Conservation (phyloP, 2,329 filamentous ascomycete genomes). For the Neofusicoccum kwambonambiense region DNA sequence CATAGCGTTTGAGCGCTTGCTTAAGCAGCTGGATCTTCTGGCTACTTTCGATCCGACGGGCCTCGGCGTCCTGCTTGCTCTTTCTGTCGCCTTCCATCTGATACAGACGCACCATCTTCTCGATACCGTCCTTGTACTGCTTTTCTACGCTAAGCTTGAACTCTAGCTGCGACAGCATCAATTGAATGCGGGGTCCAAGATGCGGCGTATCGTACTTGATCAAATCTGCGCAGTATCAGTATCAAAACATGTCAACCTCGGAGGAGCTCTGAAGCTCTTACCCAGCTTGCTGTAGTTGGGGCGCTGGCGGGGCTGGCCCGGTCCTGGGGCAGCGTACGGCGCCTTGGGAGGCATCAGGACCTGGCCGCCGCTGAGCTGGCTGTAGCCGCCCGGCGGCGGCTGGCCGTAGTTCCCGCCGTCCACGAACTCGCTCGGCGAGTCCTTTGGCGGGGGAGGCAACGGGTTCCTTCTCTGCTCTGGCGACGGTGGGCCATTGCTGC, state of each 20-base stretch:
- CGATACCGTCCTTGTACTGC: constrained; percentile 97
- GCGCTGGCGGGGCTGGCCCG: constrained; percentile 66
- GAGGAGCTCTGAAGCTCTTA: constrained; percentile 45
- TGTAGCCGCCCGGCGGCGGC: constrained; percentile 52
- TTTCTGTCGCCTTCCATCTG: constrained; percentile 96
- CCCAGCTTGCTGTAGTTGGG: constrained; percentile 94
- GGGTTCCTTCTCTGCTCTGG: constrained; percentile 38
- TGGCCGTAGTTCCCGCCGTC: constrained; percentile 66
- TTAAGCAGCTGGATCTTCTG: constrained; percentile 96
- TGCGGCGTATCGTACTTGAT: constrained; percentile 98
- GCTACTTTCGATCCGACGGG: constrained; percentile 86
- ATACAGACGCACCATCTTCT: constrained; percentile 98
- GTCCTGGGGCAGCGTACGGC: constrained; percentile 73
- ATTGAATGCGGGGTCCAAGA: constrained; percentile 93
- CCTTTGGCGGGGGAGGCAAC: constrained; percentile 68
- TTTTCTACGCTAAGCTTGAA: constrained; percentile 99
- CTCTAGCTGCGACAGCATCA: constrained; percentile 97
- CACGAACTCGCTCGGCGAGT: constrained; percentile 54
- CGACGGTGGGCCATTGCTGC: constrained; percentile 38
- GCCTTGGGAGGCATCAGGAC: constrained; percentile 79
- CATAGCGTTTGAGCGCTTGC: constrained; percentile 93
- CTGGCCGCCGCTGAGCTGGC: constrained; percentile 62
- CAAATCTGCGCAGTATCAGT: constrained; percentile 62
- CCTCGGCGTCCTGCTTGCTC: constrained; percentile 89
- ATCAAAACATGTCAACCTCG: neutral